Percentiles rank a stretch among this genome's conserved stretches.
Evolutionary conservation across 108 stramenopile genomes (phyloP).

Genomic region (Hondaea fermentalgiana): DNA sequence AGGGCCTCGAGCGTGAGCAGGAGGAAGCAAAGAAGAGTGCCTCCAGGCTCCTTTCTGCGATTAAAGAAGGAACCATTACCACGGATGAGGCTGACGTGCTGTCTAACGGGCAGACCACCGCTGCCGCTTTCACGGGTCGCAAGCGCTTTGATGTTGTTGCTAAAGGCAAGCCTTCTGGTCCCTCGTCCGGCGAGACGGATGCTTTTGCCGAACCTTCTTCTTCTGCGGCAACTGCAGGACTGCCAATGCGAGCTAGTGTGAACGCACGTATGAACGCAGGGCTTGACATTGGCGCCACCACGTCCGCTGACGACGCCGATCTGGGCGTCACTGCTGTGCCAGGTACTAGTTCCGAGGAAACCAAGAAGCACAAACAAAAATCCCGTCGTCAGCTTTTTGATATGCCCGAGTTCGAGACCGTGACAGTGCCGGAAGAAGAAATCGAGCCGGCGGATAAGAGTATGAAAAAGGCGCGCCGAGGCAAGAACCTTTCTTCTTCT

Average conservation of each 20-base stretch:
- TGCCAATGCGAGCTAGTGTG: neutral
- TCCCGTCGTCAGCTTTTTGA: neutral
- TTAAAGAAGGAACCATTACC: neutral
- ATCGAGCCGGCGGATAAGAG: too few relatives aligned
- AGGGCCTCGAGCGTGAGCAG: neutral
- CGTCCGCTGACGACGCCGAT: too few relatives aligned
- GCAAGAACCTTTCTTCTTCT: too few relatives aligned
- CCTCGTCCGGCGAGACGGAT: too few relatives aligned
- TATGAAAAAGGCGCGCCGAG: too few relatives aligned
- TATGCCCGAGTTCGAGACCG: neutral
- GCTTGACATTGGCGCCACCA: neutral
- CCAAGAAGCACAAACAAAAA: neutral
- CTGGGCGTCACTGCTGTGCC: too few relatives aligned
- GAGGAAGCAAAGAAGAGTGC: neutral
- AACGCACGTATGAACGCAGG: neutral
- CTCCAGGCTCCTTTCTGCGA: neutral
- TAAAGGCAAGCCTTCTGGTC: neutral
- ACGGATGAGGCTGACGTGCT: neutral
- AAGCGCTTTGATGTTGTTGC: neutral
- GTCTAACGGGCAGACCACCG: too few relatives aligned
- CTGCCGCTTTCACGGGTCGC: neutral
- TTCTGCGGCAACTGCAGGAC: too few relatives aligned
- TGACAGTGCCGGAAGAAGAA: too few relatives aligned
- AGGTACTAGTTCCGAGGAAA: too few relatives aligned
- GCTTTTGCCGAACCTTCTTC: too few relatives aligned